Conservation (phyloP, 176 grass and related monocot species). For the Carex scoparia region DNA sequence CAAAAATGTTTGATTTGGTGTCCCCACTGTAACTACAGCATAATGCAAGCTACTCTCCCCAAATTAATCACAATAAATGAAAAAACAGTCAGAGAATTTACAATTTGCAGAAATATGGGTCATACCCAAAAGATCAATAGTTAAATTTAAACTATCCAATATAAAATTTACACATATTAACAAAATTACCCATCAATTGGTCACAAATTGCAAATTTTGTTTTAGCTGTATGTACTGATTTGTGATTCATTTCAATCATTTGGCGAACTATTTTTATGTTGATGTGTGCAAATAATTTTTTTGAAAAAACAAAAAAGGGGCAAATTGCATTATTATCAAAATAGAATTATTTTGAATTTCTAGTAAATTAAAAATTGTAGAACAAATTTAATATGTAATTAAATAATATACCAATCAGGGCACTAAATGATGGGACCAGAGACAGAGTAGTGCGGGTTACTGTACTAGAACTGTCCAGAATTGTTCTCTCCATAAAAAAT, state of each 20-base stretch:
- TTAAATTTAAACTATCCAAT: not conserved
- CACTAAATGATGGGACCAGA: not conserved
- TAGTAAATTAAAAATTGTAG: not conserved
- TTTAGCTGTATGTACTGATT: not conserved
- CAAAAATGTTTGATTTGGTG: constrained; percentile 75
- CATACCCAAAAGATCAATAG: not conserved
- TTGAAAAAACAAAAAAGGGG: not conserved
- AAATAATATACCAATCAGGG: not conserved
- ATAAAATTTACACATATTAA: not conserved
- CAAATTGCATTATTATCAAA: not conserved
- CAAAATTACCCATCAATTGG: not conserved
- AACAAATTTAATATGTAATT: not conserved
- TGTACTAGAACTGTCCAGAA: not conserved
- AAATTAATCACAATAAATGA: not conserved
- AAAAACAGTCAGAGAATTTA: not conserved
- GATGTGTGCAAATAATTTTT: not conserved
- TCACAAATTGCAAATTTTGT: not conserved
- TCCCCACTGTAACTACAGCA: constrained; percentile 59
- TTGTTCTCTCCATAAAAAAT: not conserved
- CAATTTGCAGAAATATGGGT: not conserved
- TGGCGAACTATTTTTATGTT: not conserved
- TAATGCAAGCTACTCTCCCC: constrained; percentile 57
- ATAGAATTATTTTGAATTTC: not conserved
- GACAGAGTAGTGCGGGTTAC: not conserved
- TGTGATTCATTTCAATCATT: not conserved